These are phyloP conservation scores for Manihot esculenta DNA, from an alignment of 441 rosid genomes.

Conservation along the genomic window DNA sequence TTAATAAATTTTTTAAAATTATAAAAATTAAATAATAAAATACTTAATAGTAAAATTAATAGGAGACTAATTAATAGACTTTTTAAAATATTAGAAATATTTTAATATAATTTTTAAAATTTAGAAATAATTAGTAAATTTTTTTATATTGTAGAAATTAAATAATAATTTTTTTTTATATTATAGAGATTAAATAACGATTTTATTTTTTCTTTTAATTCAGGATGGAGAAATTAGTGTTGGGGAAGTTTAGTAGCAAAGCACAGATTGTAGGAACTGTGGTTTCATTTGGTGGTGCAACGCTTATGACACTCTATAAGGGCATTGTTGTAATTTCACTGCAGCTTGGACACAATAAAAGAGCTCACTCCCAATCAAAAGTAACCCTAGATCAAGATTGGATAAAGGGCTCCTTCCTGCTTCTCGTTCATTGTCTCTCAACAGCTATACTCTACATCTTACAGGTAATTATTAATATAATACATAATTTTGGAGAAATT, in stretches of 20 bases:
- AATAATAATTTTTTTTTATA: too few species aligned
- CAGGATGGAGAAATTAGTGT: neutral
- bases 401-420: slow-evolving; percentile 8
- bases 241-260: neutral
- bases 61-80: too few species aligned
- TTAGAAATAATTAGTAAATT: too few species aligned
- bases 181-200: too few species aligned
- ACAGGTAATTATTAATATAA: neutral
- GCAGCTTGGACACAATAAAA: neutral
- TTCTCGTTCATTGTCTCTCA: slow-evolving; percentile 1
- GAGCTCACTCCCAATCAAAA: neutral
- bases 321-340: neutral
- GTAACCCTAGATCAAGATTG: neutral
- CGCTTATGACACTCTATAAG: slow-evolving; percentile 1
- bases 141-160: too few species aligned
- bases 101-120: too few species aligned
- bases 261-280: slow-evolving; percentile 1
- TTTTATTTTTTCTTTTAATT: too few species aligned
- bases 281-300: slow-evolving; percentile 6
- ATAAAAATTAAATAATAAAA: too few species aligned
- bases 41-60: too few species aligned
- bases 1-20: too few species aligned
- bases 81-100: too few species aligned
- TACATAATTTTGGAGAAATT: too few species aligned
- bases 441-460: neutral